Base-by-base conservation (phyloP, 768 basidiomycete species). In the Candolleomyces eurysporus region DNA sequence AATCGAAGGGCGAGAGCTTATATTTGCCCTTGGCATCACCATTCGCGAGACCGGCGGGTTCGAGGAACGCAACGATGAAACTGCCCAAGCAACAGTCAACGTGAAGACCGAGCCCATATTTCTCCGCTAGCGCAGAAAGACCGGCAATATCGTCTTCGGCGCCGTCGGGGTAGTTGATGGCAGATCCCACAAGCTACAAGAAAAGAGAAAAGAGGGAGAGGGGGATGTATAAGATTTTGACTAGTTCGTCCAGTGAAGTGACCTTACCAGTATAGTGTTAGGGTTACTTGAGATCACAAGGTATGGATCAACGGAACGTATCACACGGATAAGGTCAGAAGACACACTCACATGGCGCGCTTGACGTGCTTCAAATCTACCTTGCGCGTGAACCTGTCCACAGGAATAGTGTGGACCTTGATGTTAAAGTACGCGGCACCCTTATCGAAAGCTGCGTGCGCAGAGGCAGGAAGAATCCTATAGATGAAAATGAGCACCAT, bases 361-460 rank as follows among this genome's bases (percentile, higher is more conserved):
- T 82, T 85, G 53, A 98, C 89, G 31, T 79, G 82, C 63, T 84
- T 87, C 53, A 98, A 64, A 71, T 95, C 81, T 7, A 89, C 94
- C 70, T 89, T 84, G 19, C 96, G 85, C 17, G 94, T 94, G 17
- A 76, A 71, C 2, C 80, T 77, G 68, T 98, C 82, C 22, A 98
- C 88, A 0, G 95, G 92, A 50, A 99, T 84, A 32, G 84, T 82
- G 67, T 94, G 94, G 5, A 96, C 79, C 78, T 97, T 98, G 78
- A 99, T 85, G 14, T 86, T 84, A 69, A 98, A 84, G 72, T 96
- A 98, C 9, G 87, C 84, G 1, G 86, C 89, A 4, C 90, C 95
- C 72, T 99, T 99, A 78, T 94, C 89, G 71, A 99, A 99, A 0
- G 96, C 96, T 2, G 94, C 94, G 68, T 98, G 96, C 0, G 91